These are phyloP conservation scores for Mikania micrantha DNA, from an alignment of 129 eudicot species.

Conservation along the genomic window DNA sequence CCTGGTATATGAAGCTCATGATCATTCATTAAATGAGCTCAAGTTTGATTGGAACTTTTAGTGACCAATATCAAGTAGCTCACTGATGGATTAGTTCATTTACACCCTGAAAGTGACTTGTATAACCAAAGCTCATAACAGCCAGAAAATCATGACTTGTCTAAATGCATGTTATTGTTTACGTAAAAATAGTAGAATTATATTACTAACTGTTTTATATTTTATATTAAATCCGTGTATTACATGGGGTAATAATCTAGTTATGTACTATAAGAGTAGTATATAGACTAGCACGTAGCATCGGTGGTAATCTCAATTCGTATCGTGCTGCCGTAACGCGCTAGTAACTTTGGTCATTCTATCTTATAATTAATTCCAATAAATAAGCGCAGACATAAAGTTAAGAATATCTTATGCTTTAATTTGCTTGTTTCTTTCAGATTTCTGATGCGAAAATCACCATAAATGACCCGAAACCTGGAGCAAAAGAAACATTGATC, in stretches of 20 bases:
- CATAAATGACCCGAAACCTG: constrained; percentile 74
- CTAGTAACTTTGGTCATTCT: not conserved
- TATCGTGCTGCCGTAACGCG: too few species aligned
- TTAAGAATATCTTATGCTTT: constrained; percentile 9
- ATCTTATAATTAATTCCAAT: not conserved
- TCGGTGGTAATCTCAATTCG: too few species aligned
- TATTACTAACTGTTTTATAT: too few species aligned
- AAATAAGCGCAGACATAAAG: not conserved
- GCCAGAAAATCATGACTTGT: not conserved
- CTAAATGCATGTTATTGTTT: not conserved
- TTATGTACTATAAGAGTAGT: too few species aligned
- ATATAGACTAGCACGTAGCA: not conserved
- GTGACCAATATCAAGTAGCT: not conserved
- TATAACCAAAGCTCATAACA: not conserved
- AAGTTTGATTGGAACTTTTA: too few species aligned
- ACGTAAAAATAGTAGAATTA: not conserved
- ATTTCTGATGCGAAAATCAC: constrained; percentile 83
- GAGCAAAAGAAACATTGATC: constrained; percentile 68
- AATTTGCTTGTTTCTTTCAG: constrained; percentile 42
- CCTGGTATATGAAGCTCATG: not conserved
- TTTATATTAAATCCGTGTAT: too few species aligned
- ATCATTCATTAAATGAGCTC: not conserved
- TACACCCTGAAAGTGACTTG: not conserved
- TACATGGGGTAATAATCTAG: too few species aligned
- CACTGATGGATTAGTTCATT: not conserved